Conservation (phyloP, 2,329 filamentous ascomycete genomes). For the Elsinoe batatas region DNA sequence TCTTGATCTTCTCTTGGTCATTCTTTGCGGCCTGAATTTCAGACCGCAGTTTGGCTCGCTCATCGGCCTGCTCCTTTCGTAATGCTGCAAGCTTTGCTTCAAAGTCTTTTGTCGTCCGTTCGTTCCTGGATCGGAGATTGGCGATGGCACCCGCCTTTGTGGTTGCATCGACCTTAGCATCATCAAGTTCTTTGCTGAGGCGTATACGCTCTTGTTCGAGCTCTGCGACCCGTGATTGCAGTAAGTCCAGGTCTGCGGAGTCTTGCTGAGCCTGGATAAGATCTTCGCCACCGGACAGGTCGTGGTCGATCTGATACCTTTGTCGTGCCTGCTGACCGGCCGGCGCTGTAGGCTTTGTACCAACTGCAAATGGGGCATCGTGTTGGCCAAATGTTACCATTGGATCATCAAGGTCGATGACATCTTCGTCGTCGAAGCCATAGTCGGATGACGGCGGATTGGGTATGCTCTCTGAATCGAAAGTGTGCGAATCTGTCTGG, state of each 20-base stretch:
- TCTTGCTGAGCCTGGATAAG: background rate
- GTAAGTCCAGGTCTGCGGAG: slow-evolving; percentile 18
- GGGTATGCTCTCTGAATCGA: slow-evolving; percentile 2
- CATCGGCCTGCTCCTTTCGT: slow-evolving; percentile 54
- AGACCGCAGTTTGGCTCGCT: slow-evolving; percentile 52
- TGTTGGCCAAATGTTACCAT: slow-evolving; percentile 14
- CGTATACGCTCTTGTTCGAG: slow-evolving; percentile 35
- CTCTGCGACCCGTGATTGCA: slow-evolving; percentile 36
- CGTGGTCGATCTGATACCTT: background rate
- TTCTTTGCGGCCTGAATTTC: slow-evolving; percentile 55
- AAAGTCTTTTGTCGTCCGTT: slow-evolving; percentile 51
- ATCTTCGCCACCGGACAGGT: background rate
- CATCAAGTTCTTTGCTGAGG: slow-evolving; percentile 32
- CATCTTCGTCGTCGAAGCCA: slow-evolving; percentile 36
- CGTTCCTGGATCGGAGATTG: slow-evolving; percentile 62
- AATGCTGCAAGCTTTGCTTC: slow-evolving; percentile 53
- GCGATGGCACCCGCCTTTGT: slow-evolving; percentile 62
- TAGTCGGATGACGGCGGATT: slow-evolving; percentile 32
- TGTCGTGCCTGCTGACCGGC: background rate
- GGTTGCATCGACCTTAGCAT: slow-evolving; percentile 41
- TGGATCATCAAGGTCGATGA: slow-evolving; percentile 37
- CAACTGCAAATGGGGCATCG: background rate
- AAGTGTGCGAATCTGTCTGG: background rate
- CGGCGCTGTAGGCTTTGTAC: background rate
- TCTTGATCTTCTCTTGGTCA: slow-evolving; percentile 55